Evolutionary conservation across 2,329 filamentous ascomycete species (phyloP).

Genomic region (Pseudopithomyces chartarum): DNA sequence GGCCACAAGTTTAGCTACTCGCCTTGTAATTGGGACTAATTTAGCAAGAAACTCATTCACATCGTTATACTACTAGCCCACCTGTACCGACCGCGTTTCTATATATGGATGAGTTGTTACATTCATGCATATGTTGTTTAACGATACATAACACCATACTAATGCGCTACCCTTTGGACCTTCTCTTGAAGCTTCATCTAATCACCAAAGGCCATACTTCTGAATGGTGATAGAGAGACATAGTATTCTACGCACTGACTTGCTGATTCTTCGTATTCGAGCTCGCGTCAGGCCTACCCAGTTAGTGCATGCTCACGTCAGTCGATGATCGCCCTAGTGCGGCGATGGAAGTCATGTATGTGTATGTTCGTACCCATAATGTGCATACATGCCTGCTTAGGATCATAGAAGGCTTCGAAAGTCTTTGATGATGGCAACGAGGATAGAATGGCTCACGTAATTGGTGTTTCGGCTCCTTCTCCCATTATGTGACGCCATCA

Average conservation of each 20-base stretch:
- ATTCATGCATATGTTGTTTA: too few species aligned
- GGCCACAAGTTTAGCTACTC: not conserved
- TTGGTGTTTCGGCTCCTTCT: too few species aligned
- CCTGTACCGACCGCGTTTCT: not conserved
- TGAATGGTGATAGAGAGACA: not conserved
- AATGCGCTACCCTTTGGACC: too few species aligned
- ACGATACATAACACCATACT: too few species aligned
- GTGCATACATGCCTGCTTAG: too few species aligned
- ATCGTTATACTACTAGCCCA: too few species aligned
- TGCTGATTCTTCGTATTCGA: not conserved
- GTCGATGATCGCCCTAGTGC: not conserved
- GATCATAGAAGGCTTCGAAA: not conserved
- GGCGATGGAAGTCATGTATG: not conserved
- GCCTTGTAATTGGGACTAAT: not conserved
- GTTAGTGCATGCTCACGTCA: conserved; percentile 11
- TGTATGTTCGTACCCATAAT: not conserved
- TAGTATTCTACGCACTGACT: not conserved
- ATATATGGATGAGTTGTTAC: too few species aligned
- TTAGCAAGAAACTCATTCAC: not conserved
- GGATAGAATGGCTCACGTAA: not conserved
- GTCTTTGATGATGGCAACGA: not conserved
- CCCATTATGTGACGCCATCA: too few species aligned
- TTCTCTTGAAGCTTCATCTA: not conserved
- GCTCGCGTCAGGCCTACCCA: conserved; percentile 1
- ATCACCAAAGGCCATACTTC: not conserved